Evolutionary conservation across 805 yeast genomes (phyloP).

Genomic region (Myxozyma monticola): DNA sequence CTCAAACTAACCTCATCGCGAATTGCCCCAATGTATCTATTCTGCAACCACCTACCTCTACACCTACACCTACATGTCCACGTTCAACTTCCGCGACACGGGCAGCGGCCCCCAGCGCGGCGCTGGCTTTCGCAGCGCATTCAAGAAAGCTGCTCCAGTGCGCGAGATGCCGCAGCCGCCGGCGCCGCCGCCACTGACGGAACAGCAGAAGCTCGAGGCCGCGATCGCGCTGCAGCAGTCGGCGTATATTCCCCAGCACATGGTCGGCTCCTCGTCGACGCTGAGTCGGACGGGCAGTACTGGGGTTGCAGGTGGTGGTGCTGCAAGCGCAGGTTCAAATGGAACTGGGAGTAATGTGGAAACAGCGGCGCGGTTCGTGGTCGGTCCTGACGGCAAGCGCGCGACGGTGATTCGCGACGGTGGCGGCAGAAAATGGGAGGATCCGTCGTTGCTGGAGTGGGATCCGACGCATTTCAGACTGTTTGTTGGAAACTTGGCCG

Average conservation of each 20-base stretch:
- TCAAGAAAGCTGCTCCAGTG: no score
- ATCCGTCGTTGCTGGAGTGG: constrained; percentile 56
- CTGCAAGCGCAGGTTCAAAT: not conserved
- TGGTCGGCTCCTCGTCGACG: not conserved
- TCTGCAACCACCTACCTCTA: no score
- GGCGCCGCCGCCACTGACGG: no score
- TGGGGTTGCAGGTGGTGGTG: not conserved
- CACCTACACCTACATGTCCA: no score
- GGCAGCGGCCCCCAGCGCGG: no score
- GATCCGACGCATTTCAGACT: constrained; percentile 68
- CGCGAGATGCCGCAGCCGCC: no score
- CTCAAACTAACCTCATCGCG: no score
- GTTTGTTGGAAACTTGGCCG: constrained; percentile 73
- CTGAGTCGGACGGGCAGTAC: not conserved
- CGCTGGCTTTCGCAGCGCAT: no score
- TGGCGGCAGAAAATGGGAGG: constrained; percentile 54
- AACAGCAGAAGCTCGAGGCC: no score
- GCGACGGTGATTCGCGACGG: constrained; percentile 44
- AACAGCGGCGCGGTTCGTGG: not conserved
- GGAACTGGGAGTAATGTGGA: not conserved
- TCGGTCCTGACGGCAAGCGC: constrained; percentile 25
- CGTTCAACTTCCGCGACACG: no score
- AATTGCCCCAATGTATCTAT: no score
- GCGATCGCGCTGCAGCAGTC: constrained; percentile 27
- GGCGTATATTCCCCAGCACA: constrained; percentile 20